phyloP scores from a whole-genome alignment of 2,329 filamentous ascomycete species.

The Hymenoscyphus occultus region DNA sequence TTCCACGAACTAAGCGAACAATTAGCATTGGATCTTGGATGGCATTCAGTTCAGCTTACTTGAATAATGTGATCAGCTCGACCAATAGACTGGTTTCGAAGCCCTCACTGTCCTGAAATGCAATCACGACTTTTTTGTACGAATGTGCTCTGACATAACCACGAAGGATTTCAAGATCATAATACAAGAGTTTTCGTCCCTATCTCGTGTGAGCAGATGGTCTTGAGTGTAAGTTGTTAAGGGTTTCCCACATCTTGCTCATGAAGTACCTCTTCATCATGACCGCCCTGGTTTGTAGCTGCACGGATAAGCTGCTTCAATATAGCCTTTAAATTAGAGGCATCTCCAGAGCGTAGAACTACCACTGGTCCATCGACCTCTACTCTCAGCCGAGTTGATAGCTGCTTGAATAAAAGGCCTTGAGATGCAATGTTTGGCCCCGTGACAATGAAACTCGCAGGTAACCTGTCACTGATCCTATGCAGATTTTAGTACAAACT shows the following conservation, averaged over 20 bases:
- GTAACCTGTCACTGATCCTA: conserved; percentile 38
- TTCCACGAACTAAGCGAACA: conserved; percentile 56
- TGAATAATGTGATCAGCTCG: conserved; percentile 66
- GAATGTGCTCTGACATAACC: conserved; percentile 53
- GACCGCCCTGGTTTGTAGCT: conserved; percentile 50
- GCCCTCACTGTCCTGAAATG: conserved; percentile 78
- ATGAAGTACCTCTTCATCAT: conserved; percentile 48
- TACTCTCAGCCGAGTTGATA: conserved; percentile 54
- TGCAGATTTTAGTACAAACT: conserved; percentile 10
- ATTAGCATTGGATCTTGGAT: background rate
- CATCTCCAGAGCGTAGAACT: conserved; percentile 65
- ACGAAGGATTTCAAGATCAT: conserved; percentile 71
- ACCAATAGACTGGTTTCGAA: conserved; percentile 72
- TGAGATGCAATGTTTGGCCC: conserved; percentile 78
- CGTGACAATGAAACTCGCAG: conserved; percentile 70
- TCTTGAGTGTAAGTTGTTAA: background rate
- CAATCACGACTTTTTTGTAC: conserved; percentile 62
- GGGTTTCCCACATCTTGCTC: conserved; percentile 46
- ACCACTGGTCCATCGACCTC: conserved; percentile 56
- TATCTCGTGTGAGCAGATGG: conserved; percentile 33
- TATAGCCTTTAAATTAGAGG: conserved; percentile 68
- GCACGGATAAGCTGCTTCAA: conserved; percentile 72
- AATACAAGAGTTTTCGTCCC: conserved; percentile 68
- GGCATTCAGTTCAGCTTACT: conserved; percentile 45
- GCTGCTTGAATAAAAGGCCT: conserved; percentile 68